phyloP scores from a whole-genome alignment of 2,329 filamentous ascomycete genomes.

The Penicillium sp. region DNA sequence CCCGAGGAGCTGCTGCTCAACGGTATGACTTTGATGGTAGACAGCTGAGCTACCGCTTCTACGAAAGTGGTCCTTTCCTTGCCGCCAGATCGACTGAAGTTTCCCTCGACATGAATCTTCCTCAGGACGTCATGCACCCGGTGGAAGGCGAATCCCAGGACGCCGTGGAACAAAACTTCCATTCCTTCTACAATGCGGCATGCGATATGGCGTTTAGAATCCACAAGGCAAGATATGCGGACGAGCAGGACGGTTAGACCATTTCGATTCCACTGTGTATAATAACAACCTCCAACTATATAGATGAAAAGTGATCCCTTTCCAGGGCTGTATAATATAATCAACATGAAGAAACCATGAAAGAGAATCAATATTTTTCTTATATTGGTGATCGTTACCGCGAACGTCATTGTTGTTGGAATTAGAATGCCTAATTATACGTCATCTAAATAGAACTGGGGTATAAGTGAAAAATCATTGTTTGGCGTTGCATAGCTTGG shows the following conservation, averaged over 20 bases:
- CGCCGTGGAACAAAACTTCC: conserved; percentile 28
- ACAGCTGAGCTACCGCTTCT: conserved; percentile 33
- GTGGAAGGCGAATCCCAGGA: conserved; percentile 6
- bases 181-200: conserved; percentile 38
- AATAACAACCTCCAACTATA: conserved; percentile 5
- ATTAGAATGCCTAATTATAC: too few relatives aligned
- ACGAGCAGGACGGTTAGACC: background rate
- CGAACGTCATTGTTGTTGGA: too few relatives aligned
- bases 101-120: conserved; percentile 31
- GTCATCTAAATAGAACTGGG: too few relatives aligned
- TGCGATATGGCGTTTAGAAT: conserved; percentile 42
- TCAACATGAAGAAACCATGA: background rate
- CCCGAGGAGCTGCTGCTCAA: conserved; percentile 28
- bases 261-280: background rate
- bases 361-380: too few relatives aligned
- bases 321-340: conserved; percentile 7
- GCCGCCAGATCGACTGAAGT: conserved; percentile 32
- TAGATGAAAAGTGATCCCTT: conserved; percentile 1
- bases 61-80: conserved; percentile 34
- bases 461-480: too few relatives aligned
- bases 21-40: conserved; percentile 36
- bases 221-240: conserved; percentile 11
- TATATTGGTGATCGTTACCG: background rate
- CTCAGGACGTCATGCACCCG: background rate
- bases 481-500: too few relatives aligned